These are phyloP conservation scores for Saccharomycopsis fermentans DNA, from an alignment of 805 yeast genomes.

Conservation along the genomic window DNA sequence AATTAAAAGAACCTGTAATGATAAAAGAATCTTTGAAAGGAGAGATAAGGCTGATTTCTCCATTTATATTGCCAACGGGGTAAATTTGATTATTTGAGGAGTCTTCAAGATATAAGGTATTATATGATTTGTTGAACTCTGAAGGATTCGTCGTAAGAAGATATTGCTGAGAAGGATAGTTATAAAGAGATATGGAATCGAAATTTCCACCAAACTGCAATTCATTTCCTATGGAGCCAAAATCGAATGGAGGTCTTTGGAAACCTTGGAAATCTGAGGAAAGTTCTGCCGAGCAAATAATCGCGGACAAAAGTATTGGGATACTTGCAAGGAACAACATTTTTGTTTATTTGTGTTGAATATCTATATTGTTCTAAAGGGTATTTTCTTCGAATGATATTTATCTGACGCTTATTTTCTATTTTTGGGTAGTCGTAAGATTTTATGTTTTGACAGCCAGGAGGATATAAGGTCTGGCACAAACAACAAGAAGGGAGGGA, in stretches of 20 bases:
- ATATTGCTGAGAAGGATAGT: constrained; percentile 13
- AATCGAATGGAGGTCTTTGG: constrained; percentile 31
- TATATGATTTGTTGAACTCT: constrained; percentile 4
- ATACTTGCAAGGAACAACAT: neutral
- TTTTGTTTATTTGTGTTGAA: neutral
- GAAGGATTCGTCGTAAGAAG: constrained; percentile 4
- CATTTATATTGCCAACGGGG: constrained; percentile 12
- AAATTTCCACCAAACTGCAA: constrained; percentile 17
- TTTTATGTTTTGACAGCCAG: too few relatives aligned
- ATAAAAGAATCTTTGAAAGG: constrained; percentile 10
- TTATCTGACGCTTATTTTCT: too few relatives aligned
- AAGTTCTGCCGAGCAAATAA: neutral
- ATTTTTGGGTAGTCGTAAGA: too few relatives aligned
- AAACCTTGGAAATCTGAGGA: constrained; percentile 3
- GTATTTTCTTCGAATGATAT: too few relatives aligned
- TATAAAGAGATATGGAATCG: constrained; percentile 13
- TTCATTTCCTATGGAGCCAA: constrained; percentile 30
- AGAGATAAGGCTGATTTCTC: constrained; percentile 6
- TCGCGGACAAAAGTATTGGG: neutral
- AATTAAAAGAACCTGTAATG: constrained; percentile 11
- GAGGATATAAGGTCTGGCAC: too few relatives aligned
- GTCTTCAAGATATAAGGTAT: constrained; percentile 10
- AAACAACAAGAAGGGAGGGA: too few relatives aligned
- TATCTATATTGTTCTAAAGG: too few relatives aligned
- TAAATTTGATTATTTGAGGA: neutral